Evolutionary conservation across 345 rosid species (phyloP).

Genomic region (Arabis hirsuta): DNA sequence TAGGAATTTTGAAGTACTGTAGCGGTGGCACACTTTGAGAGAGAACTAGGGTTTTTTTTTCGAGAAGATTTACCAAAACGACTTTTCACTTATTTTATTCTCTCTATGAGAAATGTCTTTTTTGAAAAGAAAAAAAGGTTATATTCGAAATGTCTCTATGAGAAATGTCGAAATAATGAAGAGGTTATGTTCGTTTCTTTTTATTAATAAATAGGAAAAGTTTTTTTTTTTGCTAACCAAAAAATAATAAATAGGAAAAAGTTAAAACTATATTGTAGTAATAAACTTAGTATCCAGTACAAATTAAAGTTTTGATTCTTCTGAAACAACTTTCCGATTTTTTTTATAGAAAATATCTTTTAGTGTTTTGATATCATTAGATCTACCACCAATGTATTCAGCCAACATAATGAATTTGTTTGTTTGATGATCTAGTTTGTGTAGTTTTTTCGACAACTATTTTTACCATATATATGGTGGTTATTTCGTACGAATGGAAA

Average conservation of each 20-base stretch:
- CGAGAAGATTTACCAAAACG: no score
- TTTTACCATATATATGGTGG: neutral
- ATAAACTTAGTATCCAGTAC: constrained; percentile 1
- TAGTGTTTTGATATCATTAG: neutral
- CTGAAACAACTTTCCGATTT: neutral
- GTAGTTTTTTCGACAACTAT: neutral
- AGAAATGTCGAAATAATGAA: constrained; percentile 21
- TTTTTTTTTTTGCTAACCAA: no score
- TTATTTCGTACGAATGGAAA: neutral
- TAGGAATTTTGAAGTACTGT: no score
- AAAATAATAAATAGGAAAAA: no score
- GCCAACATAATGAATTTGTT: neutral
- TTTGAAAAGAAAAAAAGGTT: no score
- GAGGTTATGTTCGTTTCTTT: constrained; percentile 40
- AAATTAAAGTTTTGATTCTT: constrained; percentile 5
- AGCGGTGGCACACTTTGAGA: no score
- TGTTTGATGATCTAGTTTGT: neutral
- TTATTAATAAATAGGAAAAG: neutral
- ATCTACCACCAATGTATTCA: neutral
- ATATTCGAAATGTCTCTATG: no score
- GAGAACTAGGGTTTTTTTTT: no score
- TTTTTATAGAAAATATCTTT: neutral
- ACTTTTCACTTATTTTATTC: no score
- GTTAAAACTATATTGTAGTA: neutral
- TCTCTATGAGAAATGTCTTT: no score